Evolutionary conservation across 768 basidiomycete genomes (phyloP).

Genomic region (Terana coerulea): DNA sequence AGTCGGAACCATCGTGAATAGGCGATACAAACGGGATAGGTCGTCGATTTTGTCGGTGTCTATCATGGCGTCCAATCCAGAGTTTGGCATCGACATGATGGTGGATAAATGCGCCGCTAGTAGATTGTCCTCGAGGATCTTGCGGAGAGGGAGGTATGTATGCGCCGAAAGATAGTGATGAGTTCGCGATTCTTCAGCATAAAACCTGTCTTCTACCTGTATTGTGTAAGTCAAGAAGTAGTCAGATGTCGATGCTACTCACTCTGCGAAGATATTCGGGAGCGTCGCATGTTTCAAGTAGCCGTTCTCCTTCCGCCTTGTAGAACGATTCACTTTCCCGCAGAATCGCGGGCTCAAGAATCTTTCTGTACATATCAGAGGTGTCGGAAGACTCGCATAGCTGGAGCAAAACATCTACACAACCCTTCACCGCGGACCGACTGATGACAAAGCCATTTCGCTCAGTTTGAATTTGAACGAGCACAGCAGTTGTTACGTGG

Average conservation of each 20-base stretch:
- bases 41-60: slow-evolving; percentile 76
- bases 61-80: slow-evolving; percentile 86
- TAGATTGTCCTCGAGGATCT: slow-evolving; percentile 75
- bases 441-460: slow-evolving; percentile 89
- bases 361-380: slow-evolving; percentile 69
- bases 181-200: slow-evolving; percentile 79
- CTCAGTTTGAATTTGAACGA: slow-evolving; percentile 86
- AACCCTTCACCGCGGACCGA: slow-evolving; percentile 86
- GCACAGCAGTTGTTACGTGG: slow-evolving; percentile 76
- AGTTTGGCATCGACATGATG: slow-evolving; percentile 74
- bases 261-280: slow-evolving; percentile 80
- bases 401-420: slow-evolving; percentile 78
- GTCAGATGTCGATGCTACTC: slow-evolving; percentile 26
- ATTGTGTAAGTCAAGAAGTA: slow-evolving; percentile 14
- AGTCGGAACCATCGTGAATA: slow-evolving; percentile 63
- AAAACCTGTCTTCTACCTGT: slow-evolving; percentile 77
- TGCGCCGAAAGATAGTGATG: slow-evolving; percentile 81
- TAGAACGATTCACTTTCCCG: slow-evolving; percentile 79
- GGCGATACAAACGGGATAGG: slow-evolving; percentile 71
- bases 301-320: slow-evolving; percentile 60
- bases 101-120: slow-evolving; percentile 72
- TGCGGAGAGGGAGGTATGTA: slow-evolving; percentile 63
- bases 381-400: slow-evolving; percentile 49
- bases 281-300: slow-evolving; percentile 74
- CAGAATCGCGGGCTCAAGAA: slow-evolving; percentile 82